Base-by-base conservation (phyloP, 2,329 filamentous ascomycete species). In the Colletotrichum endophyticum region DNA sequence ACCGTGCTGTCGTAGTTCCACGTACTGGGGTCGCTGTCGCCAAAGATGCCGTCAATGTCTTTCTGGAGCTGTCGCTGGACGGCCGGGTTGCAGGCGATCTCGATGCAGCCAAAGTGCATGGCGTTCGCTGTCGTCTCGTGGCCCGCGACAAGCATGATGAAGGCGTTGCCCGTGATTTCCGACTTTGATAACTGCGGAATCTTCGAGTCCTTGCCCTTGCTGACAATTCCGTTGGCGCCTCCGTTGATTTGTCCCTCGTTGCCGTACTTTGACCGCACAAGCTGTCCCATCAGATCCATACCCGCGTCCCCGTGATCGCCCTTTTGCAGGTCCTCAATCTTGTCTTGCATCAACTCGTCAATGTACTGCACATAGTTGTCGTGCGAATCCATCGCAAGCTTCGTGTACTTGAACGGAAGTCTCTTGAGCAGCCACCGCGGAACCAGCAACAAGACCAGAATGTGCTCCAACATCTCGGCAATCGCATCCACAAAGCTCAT, bases 51-150 rank as follows among this genome's bases (percentile, higher is more conserved):
- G 81, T 95, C 92, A 30, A 97, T 85, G 77, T 96, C 94, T 61
- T 88, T 85, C 79, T 96, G 95, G 5, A 96, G 84, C 8, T 87
- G 87, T 28, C 90, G 89, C 81, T 97, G 95, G 1, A 90, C 90
- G 2, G 86, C 84, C 8, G 91, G 91, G 79, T 93, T 89, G 79
- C 92, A 90, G 16, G 94, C 95, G 8, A 96, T 89, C 79, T 92
- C 89, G 44, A 95, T 82, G 6, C 96, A 84, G 3, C 92, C 89
- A 82, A 95, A 96, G 84, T 96, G 93, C 53, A 96, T 87, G 6
- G 91, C 90, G 83, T 95, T 95, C 64, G 94, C 94, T 3, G 94
- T 94, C 2, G 95, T 96, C 84, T 97, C 95, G 84, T 97, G 94
- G 15, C 95, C 95, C 1, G 95, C 95, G 2, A 96, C 87, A 76